These are phyloP conservation scores for Saprolegnia diclina DNA, from an alignment of 352 stramenopile species.

Conservation along the genomic window DNA sequence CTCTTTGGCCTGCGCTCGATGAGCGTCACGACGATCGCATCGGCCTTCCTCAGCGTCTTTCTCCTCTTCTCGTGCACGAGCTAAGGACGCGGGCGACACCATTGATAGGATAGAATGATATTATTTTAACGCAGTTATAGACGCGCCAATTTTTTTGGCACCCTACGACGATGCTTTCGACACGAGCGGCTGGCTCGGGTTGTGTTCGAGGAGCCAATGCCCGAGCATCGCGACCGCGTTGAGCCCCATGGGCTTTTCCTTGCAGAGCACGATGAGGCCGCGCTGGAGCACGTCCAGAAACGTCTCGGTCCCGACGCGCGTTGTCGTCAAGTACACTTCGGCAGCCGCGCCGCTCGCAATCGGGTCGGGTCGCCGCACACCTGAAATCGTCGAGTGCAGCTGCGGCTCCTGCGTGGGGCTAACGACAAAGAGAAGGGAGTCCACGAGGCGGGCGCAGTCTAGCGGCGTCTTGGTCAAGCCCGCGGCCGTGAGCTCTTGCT, in stretches of 20 bases:
- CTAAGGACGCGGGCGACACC: background rate
- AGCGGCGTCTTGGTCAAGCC: slow-evolving; percentile 51
- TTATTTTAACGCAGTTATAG: slow-evolving; percentile 2
- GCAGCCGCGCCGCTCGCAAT: slow-evolving; percentile 57
- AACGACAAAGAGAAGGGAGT: slow-evolving; percentile 61
- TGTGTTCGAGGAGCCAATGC: slow-evolving; percentile 79
- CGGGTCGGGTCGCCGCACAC: slow-evolving; percentile 46
- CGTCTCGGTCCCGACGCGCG: slow-evolving; percentile 42
- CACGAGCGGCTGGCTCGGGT: slow-evolving; percentile 64
- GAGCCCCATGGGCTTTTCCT: slow-evolving; percentile 63
- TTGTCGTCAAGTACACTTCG: slow-evolving; percentile 53
- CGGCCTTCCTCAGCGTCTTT: slow-evolving; percentile 15
- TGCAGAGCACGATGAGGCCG: slow-evolving; percentile 72
- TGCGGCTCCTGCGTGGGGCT: slow-evolving; percentile 34
- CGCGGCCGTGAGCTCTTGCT: slow-evolving; percentile 40
- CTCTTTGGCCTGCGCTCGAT: slow-evolving; percentile 1
- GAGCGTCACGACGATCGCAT: slow-evolving; percentile 26
- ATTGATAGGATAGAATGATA: background rate
- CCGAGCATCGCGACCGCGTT: slow-evolving; percentile 80
- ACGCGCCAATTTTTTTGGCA: background rate
- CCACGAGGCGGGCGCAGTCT: slow-evolving; percentile 52
- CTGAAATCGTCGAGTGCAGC: slow-evolving; percentile 53
- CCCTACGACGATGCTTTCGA: background rate
- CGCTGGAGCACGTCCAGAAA: slow-evolving; percentile 66
- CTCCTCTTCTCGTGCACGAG: slow-evolving; percentile 25